Evolutionary conservation across 345 rosid species (phyloP).

Genomic region (Bruguiera parviflora): DNA sequence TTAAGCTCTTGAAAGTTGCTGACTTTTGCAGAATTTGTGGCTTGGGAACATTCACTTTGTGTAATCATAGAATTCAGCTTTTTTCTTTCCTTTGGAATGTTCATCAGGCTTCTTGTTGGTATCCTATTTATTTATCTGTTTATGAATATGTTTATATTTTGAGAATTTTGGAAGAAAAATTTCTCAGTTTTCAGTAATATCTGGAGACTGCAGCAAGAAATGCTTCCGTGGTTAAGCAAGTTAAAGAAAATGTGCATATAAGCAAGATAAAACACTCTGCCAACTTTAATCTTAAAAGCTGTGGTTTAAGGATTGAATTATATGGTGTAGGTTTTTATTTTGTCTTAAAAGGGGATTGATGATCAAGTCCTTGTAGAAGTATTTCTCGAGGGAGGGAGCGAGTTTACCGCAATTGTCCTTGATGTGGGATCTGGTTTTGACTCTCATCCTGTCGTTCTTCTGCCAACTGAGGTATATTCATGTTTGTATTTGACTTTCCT

Average conservation of each 20-base stretch:
- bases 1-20: neutral
- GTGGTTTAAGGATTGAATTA: conserved; percentile 13
- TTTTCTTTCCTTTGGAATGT: too few species aligned
- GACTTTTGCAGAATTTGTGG: neutral
- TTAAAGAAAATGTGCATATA: too few species aligned
- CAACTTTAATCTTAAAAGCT: neutral
- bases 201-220: too few species aligned
- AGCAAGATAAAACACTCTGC: neutral
- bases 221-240: too few species aligned
- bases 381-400: conserved; percentile 81
- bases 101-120: too few species aligned
- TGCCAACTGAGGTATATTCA: conserved; percentile 81
- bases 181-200: too few species aligned
- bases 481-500: conserved; percentile 11
- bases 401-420: conserved; percentile 88
- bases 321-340: conserved; percentile 10
- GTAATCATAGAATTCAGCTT: too few species aligned
- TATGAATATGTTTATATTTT: too few species aligned
- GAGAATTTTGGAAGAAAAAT: too few species aligned
- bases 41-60: too few species aligned
- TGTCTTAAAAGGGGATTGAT: conserved; percentile 67
- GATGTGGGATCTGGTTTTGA: conserved; percentile 80
- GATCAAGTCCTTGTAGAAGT: conserved; percentile 68
- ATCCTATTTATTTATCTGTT: too few species aligned
- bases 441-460: conserved; percentile 68